Evolutionary conservation across 2,329 filamentous ascomycete species (phyloP), one percentile per base, ranked within the genome.

Genomic region (Escovopsis sp.): DNA sequence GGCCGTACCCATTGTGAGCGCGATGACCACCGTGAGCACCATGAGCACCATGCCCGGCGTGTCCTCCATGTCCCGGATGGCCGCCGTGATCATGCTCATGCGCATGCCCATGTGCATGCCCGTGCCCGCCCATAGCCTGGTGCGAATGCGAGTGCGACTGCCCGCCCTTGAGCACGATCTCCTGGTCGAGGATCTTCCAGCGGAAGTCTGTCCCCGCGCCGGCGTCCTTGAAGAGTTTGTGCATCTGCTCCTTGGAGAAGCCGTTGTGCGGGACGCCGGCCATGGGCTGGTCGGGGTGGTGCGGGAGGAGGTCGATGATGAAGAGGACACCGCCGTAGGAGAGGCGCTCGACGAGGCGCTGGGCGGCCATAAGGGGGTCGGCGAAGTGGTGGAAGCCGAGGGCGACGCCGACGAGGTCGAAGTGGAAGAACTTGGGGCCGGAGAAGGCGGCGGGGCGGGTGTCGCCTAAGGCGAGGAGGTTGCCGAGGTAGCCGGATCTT

Each of bases 351-450:
- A 64, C 70, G 26, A 87, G 57, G 33, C 69, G 62, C 41, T 58
- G 57, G 5, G 78, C 66, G 0, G 75, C 72, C 21, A 76, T 56
- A 2, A 60, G 61, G 4, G 78, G 72, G 46, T 84, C 64, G 40
- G 72, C 68, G 37, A 83, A 78, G 51, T 83, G 78, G 52, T 80
- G 76, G 43, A 77, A 68, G 1, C 71, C 75, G 30, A 74, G 55
- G 25, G 74, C 74, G 14, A 81, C 68, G 29, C 66, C 67, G 5
- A 70, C 70, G 26, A 79, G 49, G 52, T 88, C 80, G 49, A 88
- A 85, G 49, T 72, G 63, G 51, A 65, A 70, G 59, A 80, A 84
- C 23, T 74, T 66, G 9, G 68, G 58, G 33, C 65, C 67, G 27
- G 70, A 60, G 41, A 87, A 68, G 16, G 66, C 57, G 2, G 63